Conservation (phyloP, 306 rosid species). For the Gastrolobium bilobum region DNA sequence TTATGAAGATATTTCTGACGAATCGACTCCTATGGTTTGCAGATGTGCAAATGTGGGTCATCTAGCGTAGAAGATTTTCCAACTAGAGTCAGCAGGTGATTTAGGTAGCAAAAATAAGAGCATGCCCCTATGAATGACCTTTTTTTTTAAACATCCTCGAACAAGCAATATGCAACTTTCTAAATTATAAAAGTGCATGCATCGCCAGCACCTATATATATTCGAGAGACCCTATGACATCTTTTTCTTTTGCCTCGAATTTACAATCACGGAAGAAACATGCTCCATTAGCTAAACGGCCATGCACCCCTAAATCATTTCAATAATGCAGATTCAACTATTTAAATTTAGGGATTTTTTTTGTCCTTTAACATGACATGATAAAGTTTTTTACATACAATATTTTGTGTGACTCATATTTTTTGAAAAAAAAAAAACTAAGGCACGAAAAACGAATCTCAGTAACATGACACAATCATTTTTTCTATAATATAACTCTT, state of each 20-base stretch:
- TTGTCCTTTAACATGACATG: no score
- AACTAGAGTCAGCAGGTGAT: not conserved
- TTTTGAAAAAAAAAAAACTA: no score
- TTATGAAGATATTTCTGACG: not conserved
- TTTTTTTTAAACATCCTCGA: not conserved
- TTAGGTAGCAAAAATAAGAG: not conserved
- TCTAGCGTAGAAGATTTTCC: constrained; percentile 1
- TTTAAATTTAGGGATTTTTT: no score
- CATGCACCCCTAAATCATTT: not conserved
- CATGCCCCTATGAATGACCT: no score
- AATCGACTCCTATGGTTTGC: not conserved
- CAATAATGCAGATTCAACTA: no score
- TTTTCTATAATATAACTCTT: no score
- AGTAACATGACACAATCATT: no score
- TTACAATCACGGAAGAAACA: not conserved
- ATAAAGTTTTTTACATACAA: no score
- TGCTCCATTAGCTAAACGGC: not conserved
- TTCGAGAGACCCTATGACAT: not conserved
- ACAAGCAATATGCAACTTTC: not conserved
- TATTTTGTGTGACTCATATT: no score
- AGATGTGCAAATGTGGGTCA: not conserved
- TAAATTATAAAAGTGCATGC: not conserved
- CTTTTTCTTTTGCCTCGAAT: not conserved
- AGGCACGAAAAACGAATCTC: no score
- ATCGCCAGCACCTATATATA: not conserved